Evolutionary conservation across 2,329 filamentous ascomycete genomes (phyloP).

Genomic region (Botryotinia convoluta): DNA sequence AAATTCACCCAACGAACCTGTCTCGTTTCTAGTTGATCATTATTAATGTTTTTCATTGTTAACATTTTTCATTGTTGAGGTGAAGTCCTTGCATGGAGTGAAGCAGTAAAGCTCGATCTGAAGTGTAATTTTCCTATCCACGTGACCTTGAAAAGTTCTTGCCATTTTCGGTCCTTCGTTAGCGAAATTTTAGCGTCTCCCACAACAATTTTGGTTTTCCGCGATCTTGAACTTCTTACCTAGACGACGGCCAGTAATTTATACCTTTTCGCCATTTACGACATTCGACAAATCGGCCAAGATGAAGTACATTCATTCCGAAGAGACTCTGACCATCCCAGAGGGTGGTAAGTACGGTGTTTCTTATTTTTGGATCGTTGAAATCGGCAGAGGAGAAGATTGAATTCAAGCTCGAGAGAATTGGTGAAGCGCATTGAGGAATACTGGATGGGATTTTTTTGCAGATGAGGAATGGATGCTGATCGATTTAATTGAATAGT

Average conservation of each 20-base stretch:
- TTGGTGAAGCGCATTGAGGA: constrained; percentile 9
- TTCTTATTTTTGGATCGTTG: not conserved
- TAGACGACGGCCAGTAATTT: constrained; percentile 21
- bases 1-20: not conserved
- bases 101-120: not conserved
- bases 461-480: constrained; percentile 36
- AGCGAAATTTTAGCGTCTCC: constrained; percentile 18
- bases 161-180: constrained; percentile 12
- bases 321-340: constrained; percentile 92
- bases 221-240: constrained; percentile 16
- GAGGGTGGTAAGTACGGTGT: constrained; percentile 77
- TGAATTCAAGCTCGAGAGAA: constrained; percentile 15
- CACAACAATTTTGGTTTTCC: constrained; percentile 23
- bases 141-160: constrained; percentile 12
- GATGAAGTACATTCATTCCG: constrained; percentile 99
- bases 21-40: not conserved
- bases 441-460: constrained; percentile 6
- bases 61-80: not conserved
- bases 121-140: not conserved
- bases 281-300: constrained; percentile 52
- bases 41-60: not conserved
- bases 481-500: constrained; percentile 57
- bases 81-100: constrained; percentile 8
- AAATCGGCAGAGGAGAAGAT: constrained; percentile 1
- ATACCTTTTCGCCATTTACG: constrained; percentile 22